Conservation (phyloP, 192 early-diverging fungal genomes). For the Lunasporangiospora selenospora region DNA sequence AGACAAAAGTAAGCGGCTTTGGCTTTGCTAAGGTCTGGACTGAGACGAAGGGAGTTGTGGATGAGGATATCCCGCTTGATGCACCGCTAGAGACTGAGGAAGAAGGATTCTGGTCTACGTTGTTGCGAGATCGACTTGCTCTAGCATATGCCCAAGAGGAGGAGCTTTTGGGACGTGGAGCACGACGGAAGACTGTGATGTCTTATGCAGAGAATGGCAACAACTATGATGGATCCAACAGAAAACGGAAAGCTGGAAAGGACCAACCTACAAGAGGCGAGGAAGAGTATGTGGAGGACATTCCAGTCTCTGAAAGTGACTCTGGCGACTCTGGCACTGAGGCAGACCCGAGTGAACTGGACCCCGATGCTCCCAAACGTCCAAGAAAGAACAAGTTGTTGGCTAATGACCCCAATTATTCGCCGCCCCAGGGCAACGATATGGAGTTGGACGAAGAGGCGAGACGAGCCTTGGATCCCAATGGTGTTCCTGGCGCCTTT, state of each 20-base stretch:
- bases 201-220: constrained; percentile 48
- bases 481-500: constrained; percentile 9
- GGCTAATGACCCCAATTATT: constrained; percentile 14
- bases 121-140: constrained; percentile 35
- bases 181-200: constrained; percentile 41
- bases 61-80: constrained; percentile 49
- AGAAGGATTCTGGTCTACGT: constrained; percentile 45
- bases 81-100: constrained; percentile 34
- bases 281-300: constrained; percentile 43
- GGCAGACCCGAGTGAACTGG: constrained; percentile 26
- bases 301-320: constrained; percentile 24
- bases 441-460: constrained; percentile 25
- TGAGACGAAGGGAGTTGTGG: constrained; percentile 51
- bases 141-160: constrained; percentile 37
- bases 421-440: constrained; percentile 18
- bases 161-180: constrained; percentile 35
- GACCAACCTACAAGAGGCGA: constrained; percentile 31
- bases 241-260: constrained; percentile 44
- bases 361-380: constrained; percentile 20
- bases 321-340: constrained; percentile 26
- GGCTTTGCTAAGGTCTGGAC: constrained; percentile 73
- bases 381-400: constrained; percentile 13
- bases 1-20: constrained; percentile 52
- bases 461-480: constrained; percentile 2
- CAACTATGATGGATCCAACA: constrained; percentile 24